Evolutionary conservation across 306 rosid species (phyloP), one percentile per base, ranked within the genome.

Genomic region (barrel medic (Medicago truncatula)): DNA sequence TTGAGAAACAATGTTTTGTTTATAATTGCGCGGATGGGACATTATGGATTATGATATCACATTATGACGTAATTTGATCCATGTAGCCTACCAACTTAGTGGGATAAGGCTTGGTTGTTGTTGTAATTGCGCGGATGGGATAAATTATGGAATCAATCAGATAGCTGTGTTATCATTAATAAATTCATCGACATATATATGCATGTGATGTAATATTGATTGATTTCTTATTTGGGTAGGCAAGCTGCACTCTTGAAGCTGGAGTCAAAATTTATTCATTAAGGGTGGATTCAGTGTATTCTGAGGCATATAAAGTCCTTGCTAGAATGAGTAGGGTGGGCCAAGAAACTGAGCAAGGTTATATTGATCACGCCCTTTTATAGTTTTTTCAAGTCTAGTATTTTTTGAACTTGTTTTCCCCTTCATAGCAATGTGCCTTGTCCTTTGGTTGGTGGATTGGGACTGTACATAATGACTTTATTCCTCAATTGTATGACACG

Each of bases 201-300:
- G 5, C 38, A 17, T 40, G 12, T 13, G 8, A 40, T 70, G 41
- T 58, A 23, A 40, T 71, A 3, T 73, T 74, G 2, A 16, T 83
- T 17, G 10, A 15, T 13, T 50, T 65, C 53, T 73, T 13, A 9
- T 76, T 28, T 80, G 63, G 81, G 78, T 74, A 95, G 98, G 98
- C 96, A 71, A 87, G 97, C 66, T 95, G 98, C 80, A 92, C 95
- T 47, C 95, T 92, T 81, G 98, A 92, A 83, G 97, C 96, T 60
- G 98, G 97, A 67, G 97, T 95, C 38, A 95, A 89, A 78, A 90
- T 95, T 61, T 95, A 92, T 77, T 85, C 98, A 41, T 40, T 90
- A 41, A 86, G 97, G 80, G 97, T 95, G 79, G 97, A 94, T 82
- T 90, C 98, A 0, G 96, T 90, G 78, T 96, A 94, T 72, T 92